Percentiles rank a stretch among this genome's conserved stretches.
Evolutionary conservation across 1,139 yeast species (phyloP).

Genomic region (Geotrichum bryndzae): DNA sequence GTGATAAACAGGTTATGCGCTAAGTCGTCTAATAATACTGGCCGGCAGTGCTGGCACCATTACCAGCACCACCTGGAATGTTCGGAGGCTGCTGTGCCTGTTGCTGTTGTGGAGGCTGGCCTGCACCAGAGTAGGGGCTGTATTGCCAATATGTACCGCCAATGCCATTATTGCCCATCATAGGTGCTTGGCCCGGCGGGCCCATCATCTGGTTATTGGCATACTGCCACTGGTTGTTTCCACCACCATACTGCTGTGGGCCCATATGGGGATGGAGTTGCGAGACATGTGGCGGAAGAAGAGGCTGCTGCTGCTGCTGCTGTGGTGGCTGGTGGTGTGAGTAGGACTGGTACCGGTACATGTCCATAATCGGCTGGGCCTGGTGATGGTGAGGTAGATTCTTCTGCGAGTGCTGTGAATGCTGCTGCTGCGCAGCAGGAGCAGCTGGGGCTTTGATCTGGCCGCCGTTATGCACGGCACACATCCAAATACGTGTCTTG

Average conservation of each 20-base stretch:
- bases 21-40: neutral
- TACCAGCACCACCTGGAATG: neutral
- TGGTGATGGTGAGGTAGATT: neutral
- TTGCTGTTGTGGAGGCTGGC: neutral
- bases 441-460: neutral
- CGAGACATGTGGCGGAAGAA: neutral
- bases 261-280: neutral
- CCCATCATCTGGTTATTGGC: neutral
- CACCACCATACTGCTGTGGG: neutral
- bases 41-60: neutral
- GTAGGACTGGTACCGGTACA: neutral
- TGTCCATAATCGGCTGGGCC: neutral
- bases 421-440: neutral
- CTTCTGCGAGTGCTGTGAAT: neutral
- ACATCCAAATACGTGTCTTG: conserved; percentile 96
- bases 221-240: neutral
- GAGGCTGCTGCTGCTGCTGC: neutral
- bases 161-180: neutral
- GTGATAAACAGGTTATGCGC: neutral
- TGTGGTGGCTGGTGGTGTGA: neutral
- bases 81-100: neutral
- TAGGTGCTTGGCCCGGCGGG: neutral
- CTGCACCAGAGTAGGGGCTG: neutral
- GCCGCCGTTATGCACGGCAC: conserved; percentile 52
- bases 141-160: neutral